Percentiles rank a stretch among this genome's conserved stretches.
Evolutionary conservation across 352 stramenopile genomes (phyloP).

Genomic region (Globisporangium abappressorium): DNA sequence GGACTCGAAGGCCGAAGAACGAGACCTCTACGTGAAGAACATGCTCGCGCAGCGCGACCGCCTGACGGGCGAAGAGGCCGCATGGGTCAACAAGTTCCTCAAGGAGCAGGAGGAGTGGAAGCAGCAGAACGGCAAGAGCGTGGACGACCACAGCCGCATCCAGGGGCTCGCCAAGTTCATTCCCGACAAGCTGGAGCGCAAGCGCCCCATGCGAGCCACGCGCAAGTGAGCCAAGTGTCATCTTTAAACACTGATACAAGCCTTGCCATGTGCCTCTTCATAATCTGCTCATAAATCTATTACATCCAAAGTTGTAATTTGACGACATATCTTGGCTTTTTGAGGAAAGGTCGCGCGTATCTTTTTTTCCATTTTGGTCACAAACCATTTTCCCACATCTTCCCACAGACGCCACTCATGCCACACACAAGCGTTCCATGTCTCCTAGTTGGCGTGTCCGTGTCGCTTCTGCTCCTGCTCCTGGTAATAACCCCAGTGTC

Average conservation of each 20-base stretch:
- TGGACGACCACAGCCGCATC: constrained; percentile 17
- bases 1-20: constrained; percentile 1
- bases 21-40: constrained; percentile 26
- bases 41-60: constrained; percentile 25
- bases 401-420: neutral
- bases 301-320: neutral
- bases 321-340: neutral
- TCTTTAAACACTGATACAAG: too few relatives aligned
- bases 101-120: constrained; percentile 30
- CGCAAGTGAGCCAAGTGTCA: constrained; percentile 3
- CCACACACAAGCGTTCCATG: neutral
- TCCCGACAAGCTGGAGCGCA: constrained; percentile 12
- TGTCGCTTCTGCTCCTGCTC: constrained; percentile 4
- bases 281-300: neutral
- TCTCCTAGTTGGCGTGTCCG: neutral
- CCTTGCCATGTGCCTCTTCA: neutral
- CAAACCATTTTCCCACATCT: neutral
- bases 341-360: constrained; percentile 3
- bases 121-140: constrained; percentile 27
- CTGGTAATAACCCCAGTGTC: neutral
- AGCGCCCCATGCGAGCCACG: constrained; percentile 6
- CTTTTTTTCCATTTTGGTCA: constrained; percentile 1
- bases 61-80: constrained; percentile 23
- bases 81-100: constrained; percentile 31
- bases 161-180: constrained; percentile 10